Conservation (phyloP, 148 eudicot species). For the Vaccinium macrocarpon region DNA sequence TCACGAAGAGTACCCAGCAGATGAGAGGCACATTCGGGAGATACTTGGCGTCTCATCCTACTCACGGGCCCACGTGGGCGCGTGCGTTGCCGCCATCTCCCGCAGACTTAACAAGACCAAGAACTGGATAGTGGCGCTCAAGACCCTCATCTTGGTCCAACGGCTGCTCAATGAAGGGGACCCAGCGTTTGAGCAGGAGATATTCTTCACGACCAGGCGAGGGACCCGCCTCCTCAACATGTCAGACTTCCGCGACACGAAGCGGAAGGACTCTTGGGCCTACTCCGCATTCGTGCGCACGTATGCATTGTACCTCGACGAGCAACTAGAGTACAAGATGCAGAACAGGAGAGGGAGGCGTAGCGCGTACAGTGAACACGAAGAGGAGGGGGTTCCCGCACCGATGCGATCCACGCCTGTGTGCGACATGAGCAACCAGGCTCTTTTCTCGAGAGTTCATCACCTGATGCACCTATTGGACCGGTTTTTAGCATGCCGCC, state of each 20-base stretch:
- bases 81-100: constrained; percentile 58
- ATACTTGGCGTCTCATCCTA: constrained; percentile 60
- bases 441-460: constrained; percentile 44
- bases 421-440: constrained; percentile 38
- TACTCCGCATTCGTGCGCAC: constrained; percentile 77
- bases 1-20: constrained; percentile 77
- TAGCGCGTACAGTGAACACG: constrained; percentile 26
- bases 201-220: constrained; percentile 75
- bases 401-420: constrained; percentile 28
- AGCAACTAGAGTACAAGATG: constrained; percentile 65
- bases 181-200: constrained; percentile 64
- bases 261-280: constrained; percentile 61
- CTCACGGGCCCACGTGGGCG: constrained; percentile 48
- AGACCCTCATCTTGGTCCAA: constrained; percentile 66
- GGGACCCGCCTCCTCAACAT: constrained; percentile 85
- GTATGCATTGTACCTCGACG: constrained; percentile 68
- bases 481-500: constrained; percentile 73
- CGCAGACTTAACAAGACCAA: constrained; percentile 71
- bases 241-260: constrained; percentile 70
- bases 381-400: constrained; percentile 2
- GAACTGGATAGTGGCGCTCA: constrained; percentile 92
- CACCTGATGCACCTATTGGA: constrained; percentile 73
- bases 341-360: constrained; percentile 41
- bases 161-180: constrained; percentile 72
- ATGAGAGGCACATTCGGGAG: constrained; percentile 70